phyloP scores from a whole-genome alignment of 306 rosid genomes.

The Lathyrus aphaca region DNA sequence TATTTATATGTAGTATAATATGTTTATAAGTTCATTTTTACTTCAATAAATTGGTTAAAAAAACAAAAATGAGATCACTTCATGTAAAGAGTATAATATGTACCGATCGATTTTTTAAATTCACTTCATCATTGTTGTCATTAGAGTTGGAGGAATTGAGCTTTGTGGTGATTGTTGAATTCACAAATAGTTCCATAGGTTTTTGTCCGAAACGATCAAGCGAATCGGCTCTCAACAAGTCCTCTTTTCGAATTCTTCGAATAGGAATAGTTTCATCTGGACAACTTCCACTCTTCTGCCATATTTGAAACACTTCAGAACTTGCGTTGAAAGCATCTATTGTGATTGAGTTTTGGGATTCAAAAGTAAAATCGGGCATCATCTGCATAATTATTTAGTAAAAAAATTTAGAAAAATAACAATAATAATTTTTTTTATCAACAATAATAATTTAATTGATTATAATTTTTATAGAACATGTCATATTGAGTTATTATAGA shows the following conservation, averaged over 20 bases:
- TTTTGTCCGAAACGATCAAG: slow-evolving; percentile 53
- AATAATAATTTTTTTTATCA: background rate
- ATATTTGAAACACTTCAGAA: slow-evolving; percentile 42
- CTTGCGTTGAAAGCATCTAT: background rate
- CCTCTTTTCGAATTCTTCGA: slow-evolving; percentile 52
- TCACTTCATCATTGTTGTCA: background rate
- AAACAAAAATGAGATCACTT: background rate
- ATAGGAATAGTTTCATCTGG: slow-evolving; percentile 69
- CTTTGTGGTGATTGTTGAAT: slow-evolving; percentile 23
- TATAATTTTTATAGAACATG: background rate
- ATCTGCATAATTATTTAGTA: slow-evolving; percentile 40
- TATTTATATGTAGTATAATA: too few relatives aligned
- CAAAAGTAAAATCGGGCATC: slow-evolving; percentile 40
- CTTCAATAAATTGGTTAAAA: background rate
- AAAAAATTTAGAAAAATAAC: background rate
- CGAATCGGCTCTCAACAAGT: slow-evolving; percentile 50
- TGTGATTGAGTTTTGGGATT: slow-evolving; percentile 17
- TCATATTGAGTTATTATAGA: background rate
- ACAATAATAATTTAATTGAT: background rate
- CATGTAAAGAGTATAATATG: background rate
- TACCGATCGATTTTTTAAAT: background rate
- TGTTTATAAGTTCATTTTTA: background rate
- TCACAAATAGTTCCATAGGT: background rate
- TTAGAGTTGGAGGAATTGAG: background rate
- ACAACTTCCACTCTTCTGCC: slow-evolving; percentile 73